phyloP scores from a whole-genome alignment of 306 rosid species.

The Prunus mongolica region DNA sequence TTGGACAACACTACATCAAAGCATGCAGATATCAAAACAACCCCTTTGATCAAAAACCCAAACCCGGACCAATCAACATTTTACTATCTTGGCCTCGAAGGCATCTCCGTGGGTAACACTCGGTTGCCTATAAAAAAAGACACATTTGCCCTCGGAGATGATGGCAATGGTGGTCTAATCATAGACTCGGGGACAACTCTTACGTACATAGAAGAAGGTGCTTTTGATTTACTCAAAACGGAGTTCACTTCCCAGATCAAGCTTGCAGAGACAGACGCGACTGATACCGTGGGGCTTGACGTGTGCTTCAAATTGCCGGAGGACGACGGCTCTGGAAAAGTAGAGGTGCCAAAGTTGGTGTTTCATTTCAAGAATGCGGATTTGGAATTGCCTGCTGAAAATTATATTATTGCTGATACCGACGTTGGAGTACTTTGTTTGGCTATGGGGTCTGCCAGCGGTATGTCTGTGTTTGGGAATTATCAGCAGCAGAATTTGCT shows the following conservation, averaged over 20 bases:
- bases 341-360: slow-evolving; percentile 54
- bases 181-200: slow-evolving; percentile 92
- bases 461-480: slow-evolving; percentile 67
- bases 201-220: slow-evolving; percentile 47
- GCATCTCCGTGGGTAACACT: slow-evolving; percentile 65
- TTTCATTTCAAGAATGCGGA: slow-evolving; percentile 71
- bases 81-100: slow-evolving; percentile 72
- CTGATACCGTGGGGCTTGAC: slow-evolving; percentile 49
- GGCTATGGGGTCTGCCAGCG: slow-evolving; percentile 62
- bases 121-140: slow-evolving; percentile 35
- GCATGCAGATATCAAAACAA: slow-evolving; percentile 18
- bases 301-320: slow-evolving; percentile 60
- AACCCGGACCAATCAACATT: slow-evolving; percentile 51
- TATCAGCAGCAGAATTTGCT: slow-evolving; percentile 43
- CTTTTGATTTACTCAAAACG: slow-evolving; percentile 33
- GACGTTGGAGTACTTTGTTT: slow-evolving; percentile 57
- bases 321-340: slow-evolving; percentile 11
- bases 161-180: slow-evolving; percentile 77
- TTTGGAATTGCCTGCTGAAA: slow-evolving; percentile 62
- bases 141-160: slow-evolving; percentile 46
- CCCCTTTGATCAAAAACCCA: slow-evolving; percentile 65
- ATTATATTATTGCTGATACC: slow-evolving; percentile 56
- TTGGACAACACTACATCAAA: slow-evolving; percentile 18
- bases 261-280: slow-evolving; percentile 37
- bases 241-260: slow-evolving; percentile 57